Percentiles rank a stretch among this genome's conserved stretches.
phyloP scores from a whole-genome alignment of 2,329 filamentous ascomycete species.

The Fusarium chlamydosporum region DNA sequence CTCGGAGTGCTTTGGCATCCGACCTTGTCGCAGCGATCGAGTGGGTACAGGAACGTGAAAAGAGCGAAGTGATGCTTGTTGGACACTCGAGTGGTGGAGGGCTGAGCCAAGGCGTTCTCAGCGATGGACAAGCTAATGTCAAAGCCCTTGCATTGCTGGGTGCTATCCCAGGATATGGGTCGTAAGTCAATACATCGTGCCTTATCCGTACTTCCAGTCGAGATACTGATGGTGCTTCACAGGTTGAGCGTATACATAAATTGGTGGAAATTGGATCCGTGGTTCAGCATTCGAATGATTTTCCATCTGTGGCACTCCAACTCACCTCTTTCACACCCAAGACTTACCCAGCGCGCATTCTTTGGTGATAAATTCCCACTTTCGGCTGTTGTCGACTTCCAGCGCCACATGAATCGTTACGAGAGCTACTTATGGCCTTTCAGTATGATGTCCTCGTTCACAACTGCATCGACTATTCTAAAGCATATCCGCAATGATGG shows the following conservation, averaged over 20 bases:
- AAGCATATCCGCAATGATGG: slow-evolving; percentile 52
- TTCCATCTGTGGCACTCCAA: slow-evolving; percentile 65
- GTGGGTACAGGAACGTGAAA: slow-evolving; percentile 53
- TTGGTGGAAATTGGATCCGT: slow-evolving; percentile 63
- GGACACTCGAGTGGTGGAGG: slow-evolving; percentile 68
- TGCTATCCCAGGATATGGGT: slow-evolving; percentile 61
- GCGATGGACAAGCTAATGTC: slow-evolving; percentile 57
- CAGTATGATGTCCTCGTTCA: slow-evolving; percentile 63
- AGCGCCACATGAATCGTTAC: slow-evolving; percentile 61
- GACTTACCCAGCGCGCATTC: slow-evolving; percentile 64
- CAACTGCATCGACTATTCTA: slow-evolving; percentile 58
- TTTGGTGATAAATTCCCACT: slow-evolving; percentile 62
- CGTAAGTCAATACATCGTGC: slow-evolving; percentile 37
- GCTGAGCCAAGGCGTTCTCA: slow-evolving; percentile 64
- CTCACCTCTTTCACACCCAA: slow-evolving; percentile 66
- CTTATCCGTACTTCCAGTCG: neutral
- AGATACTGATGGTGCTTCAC: slow-evolving; percentile 10
- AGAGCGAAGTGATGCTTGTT: slow-evolving; percentile 59
- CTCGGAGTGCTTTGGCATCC: slow-evolving; percentile 58
- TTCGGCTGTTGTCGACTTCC: slow-evolving; percentile 59
- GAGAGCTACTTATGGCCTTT: slow-evolving; percentile 68
- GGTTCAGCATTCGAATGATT: slow-evolving; percentile 62
- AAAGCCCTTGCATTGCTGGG: slow-evolving; percentile 63
- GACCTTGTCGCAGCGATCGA: slow-evolving; percentile 62
- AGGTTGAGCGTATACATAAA: slow-evolving; percentile 63